Evolutionary conservation across 2,329 filamentous ascomycete species (phyloP).

Genomic region (Fusarium proliferatum): DNA sequence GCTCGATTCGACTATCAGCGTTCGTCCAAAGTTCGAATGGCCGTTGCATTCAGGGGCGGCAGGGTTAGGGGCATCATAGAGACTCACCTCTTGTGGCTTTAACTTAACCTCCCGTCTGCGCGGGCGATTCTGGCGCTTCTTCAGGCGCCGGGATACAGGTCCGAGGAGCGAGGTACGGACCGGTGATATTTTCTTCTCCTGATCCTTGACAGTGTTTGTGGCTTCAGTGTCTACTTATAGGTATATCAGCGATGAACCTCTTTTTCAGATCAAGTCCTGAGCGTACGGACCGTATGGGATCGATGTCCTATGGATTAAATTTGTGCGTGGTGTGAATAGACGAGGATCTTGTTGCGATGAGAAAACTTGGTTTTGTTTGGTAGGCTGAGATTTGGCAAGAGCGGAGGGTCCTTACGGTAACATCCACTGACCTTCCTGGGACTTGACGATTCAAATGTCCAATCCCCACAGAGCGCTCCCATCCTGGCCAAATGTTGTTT

Average conservation of each 20-base stretch:
- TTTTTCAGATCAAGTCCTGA: not conserved
- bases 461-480: no score
- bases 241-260: not conserved
- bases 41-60: no score
- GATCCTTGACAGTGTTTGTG: rapidly evolving
- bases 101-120: not conserved
- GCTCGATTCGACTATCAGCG: no score
- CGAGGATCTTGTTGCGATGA: not conserved
- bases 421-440: not conserved
- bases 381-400: not conserved
- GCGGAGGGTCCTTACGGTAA: not conserved
- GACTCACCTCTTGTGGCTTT: no score
- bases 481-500: no score
- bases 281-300: not conserved
- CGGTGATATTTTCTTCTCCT: not conserved
- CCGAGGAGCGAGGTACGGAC: rapidly evolving
- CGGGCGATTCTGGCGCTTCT: not conserved
- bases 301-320: not conserved
- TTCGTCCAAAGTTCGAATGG: no score
- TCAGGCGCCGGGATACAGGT: not conserved
- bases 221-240: not conserved
- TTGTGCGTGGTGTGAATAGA: not conserved
- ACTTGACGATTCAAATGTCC: no score
- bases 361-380: not conserved
- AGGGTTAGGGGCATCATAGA: no score